Evolutionary conservation across 192 early-diverging fungal genomes (phyloP).

Genomic region (Rhizoclosmatium globosum): DNA sequence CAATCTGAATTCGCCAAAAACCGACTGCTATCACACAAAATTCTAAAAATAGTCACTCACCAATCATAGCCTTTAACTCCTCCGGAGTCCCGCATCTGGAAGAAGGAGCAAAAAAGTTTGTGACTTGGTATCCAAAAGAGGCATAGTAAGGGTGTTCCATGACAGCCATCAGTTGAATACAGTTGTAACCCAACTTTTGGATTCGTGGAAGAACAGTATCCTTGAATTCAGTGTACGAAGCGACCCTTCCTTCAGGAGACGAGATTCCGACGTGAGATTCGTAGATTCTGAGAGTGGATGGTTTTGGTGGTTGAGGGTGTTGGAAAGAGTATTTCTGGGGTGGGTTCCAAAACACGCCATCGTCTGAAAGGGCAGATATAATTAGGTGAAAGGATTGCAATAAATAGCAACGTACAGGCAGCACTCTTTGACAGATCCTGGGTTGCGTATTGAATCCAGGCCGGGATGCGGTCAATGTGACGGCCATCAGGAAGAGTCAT

Average conservation of each 20-base stretch:
- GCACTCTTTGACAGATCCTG: constrained; percentile 85
- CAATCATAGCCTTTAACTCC: constrained; percentile 89
- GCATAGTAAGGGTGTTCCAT: constrained; percentile 99
- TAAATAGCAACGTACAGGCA: constrained; percentile 29
- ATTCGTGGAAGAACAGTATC: constrained; percentile 86
- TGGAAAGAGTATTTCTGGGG: constrained; percentile 78
- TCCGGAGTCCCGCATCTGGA: constrained; percentile 94
- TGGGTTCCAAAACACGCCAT: constrained; percentile 96
- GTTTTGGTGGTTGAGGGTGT: constrained; percentile 75
- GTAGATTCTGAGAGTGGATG: constrained; percentile 80
- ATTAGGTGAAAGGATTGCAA: neutral
- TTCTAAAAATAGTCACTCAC: constrained; percentile 58
- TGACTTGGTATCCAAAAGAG: constrained; percentile 98
- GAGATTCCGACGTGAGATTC: constrained; percentile 98
- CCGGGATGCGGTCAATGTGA: constrained; percentile 88
- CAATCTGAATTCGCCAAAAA: no score
- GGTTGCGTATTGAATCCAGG: constrained; percentile 83
- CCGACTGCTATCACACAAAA: neutral
- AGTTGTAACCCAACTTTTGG: constrained; percentile 71
- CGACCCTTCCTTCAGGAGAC: constrained; percentile 80
- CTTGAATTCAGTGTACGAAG: constrained; percentile 92
- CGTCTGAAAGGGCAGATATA: constrained; percentile 62
- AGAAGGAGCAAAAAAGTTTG: constrained; percentile 94
- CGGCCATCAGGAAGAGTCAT: constrained; percentile 76
- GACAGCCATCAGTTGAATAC: constrained; percentile 76